phyloP scores from a whole-genome alignment of 2,329 filamentous ascomycete genomes.

The Pseudogymnoascus sp. region DNA sequence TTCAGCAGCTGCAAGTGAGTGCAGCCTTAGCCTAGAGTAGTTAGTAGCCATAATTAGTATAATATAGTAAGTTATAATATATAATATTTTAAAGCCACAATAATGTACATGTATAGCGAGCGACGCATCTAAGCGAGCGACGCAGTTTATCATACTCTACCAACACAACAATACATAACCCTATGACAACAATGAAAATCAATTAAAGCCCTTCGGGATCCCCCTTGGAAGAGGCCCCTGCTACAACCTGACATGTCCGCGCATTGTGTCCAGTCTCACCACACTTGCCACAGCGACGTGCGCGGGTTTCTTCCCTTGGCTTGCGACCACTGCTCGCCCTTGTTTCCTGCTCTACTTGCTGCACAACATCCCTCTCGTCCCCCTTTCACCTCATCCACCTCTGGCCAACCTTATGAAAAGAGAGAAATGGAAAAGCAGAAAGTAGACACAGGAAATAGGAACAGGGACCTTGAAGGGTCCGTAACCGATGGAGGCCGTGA shows the following conservation, averaged over 20 bases:
- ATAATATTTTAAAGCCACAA: no score
- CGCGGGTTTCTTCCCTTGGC: background rate
- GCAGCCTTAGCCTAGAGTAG: no score
- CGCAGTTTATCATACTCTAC: background rate
- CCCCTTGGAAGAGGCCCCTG: background rate
- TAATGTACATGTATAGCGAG: background rate
- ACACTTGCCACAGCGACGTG: background rate
- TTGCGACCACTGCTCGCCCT: background rate
- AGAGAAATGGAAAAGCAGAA: no score
- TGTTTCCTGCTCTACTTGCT: background rate
- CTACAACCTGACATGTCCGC: slow-evolving; percentile 2
- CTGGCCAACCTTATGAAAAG: no score
- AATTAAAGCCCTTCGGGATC: background rate
- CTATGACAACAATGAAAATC: background rate
- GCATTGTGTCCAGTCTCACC: slow-evolving; percentile 7
- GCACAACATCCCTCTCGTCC: background rate
- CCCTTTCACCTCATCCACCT: no score
- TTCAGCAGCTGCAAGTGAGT: no score
- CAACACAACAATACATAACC: background rate
- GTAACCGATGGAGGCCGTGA: no score
- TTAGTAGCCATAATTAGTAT: no score
- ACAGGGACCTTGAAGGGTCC: no score
- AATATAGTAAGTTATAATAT: no score
- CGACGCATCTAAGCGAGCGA: background rate
- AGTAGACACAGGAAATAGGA: no score